Percentiles rank a stretch among this genome's conserved stretches.
These are phyloP conservation scores for Clarireedia monteithiana DNA, from an alignment of 2,329 filamentous ascomycete genomes.

Conservation along the genomic window DNA sequence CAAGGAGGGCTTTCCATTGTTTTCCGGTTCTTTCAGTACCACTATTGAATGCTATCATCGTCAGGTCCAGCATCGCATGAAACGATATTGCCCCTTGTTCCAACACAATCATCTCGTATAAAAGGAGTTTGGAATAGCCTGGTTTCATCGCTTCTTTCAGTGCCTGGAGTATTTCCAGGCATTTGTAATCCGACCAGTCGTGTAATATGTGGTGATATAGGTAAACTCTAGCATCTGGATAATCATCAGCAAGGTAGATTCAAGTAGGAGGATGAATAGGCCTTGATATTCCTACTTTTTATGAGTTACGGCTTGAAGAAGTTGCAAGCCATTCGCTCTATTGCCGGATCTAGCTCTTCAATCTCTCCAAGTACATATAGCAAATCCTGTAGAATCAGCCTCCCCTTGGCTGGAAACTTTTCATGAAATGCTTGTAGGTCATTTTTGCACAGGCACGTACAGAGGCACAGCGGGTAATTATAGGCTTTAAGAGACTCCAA, in stretches of 20 bases:
- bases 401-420: neutral
- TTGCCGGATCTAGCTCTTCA: constrained; percentile 22
- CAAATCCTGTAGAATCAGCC: constrained; percentile 32
- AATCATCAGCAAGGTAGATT: neutral
- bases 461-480: no score
- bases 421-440: constrained; percentile 14
- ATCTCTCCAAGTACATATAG: constrained; percentile 17
- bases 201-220: neutral
- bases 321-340: constrained; percentile 24
- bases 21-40: neutral
- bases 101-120: neutral
- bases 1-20: neutral
- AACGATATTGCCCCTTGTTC: neutral
- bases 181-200: neutral
- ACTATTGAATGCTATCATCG: neutral
- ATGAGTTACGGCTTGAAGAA: constrained; percentile 27
- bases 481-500: no score
- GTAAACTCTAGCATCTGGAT: neutral
- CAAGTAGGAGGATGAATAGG: neutral
- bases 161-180: neutral
- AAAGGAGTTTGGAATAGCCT: neutral
- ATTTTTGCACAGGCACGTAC: no score
- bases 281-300: constrained; percentile 6
- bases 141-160: neutral
- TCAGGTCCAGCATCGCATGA: neutral